These are phyloP conservation scores for Phytophthora vignae DNA, from an alignment of 352 stramenopile genomes.

Conservation along the genomic window DNA sequence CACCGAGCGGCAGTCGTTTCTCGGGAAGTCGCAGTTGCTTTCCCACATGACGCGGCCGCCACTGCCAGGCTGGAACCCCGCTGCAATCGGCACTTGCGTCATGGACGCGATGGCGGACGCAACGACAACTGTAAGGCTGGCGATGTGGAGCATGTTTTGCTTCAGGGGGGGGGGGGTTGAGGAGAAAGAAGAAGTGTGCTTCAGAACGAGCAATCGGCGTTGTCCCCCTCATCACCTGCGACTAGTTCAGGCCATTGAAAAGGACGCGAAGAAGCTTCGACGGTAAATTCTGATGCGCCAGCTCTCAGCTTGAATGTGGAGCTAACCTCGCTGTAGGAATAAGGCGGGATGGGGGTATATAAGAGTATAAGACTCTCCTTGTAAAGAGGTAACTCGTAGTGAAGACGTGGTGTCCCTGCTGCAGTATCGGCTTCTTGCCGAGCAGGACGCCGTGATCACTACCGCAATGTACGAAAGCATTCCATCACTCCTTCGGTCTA, in stretches of 20 bases:
- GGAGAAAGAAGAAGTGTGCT: slow-evolving; percentile 16
- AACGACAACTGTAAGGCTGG: slow-evolving; percentile 3
- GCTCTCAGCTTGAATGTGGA: neutral
- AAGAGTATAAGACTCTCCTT: neutral
- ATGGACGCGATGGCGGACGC: slow-evolving; percentile 5
- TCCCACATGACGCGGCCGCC: slow-evolving; percentile 33
- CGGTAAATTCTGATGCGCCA: slow-evolving; percentile 1
- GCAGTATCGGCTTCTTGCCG: neutral
- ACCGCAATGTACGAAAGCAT: no score
- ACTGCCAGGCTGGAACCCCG: slow-evolving; percentile 30
- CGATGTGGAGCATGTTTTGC: slow-evolving; percentile 8
- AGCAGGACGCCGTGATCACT: neutral
- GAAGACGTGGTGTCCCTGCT: neutral
- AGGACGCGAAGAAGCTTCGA: slow-evolving; percentile 23
- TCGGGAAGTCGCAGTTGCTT: slow-evolving; percentile 34
- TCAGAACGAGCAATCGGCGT: neutral
- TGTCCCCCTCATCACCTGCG: neutral
- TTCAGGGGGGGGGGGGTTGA: neutral
- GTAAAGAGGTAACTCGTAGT: neutral
- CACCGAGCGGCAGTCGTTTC: slow-evolving; percentile 25
- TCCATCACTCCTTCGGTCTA: no score
- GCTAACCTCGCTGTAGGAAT: no score
- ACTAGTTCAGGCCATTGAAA: slow-evolving; percentile 4
- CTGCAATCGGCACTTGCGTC: neutral
- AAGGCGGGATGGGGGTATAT: slow-evolving; percentile 3